These are phyloP conservation scores for Pythium myriotylum DNA, from an alignment of 352 stramenopile genomes.

Conservation along the genomic window DNA sequence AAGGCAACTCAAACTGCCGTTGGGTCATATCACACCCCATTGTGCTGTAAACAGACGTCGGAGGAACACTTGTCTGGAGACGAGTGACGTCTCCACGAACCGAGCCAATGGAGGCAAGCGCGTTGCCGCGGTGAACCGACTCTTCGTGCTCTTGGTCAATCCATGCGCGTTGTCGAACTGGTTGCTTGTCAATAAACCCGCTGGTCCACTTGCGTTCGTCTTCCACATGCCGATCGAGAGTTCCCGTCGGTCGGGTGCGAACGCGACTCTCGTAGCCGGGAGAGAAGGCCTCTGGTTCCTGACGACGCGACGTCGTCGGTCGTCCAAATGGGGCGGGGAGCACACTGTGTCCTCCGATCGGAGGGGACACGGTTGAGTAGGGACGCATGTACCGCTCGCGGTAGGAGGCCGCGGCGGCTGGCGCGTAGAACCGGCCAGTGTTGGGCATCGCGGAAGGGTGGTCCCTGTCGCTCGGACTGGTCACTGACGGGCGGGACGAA, in stretches of 20 bases:
- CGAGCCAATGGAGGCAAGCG: background rate
- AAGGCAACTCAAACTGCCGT: constrained; percentile 1
- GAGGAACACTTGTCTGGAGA: background rate
- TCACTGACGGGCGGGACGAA: constrained; percentile 8
- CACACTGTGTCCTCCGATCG: constrained; percentile 10
- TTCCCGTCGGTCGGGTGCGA: constrained; percentile 1
- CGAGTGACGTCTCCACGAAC: background rate
- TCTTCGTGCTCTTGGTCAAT: constrained; percentile 4
- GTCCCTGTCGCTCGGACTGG: background rate
- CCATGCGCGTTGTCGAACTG: constrained; percentile 1
- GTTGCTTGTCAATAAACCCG: constrained; percentile 14
- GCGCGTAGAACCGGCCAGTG: constrained; percentile 28
- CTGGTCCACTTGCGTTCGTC: constrained; percentile 2
- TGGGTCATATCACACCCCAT: background rate
- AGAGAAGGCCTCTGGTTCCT: background rate
- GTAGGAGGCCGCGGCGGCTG: constrained; percentile 13
- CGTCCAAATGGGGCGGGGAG: background rate
- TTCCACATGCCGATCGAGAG: constrained; percentile 5
- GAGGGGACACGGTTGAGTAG: constrained; percentile 27
- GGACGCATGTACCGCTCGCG: constrained; percentile 32
- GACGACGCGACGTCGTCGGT: background rate
- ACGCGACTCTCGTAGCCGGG: constrained; percentile 17
- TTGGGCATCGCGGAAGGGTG: constrained; percentile 22
- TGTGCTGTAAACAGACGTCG: background rate
- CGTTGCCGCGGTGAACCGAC: background rate